phyloP scores from a whole-genome alignment of 306 rosid genomes.

The Quercus ilex region DNA sequence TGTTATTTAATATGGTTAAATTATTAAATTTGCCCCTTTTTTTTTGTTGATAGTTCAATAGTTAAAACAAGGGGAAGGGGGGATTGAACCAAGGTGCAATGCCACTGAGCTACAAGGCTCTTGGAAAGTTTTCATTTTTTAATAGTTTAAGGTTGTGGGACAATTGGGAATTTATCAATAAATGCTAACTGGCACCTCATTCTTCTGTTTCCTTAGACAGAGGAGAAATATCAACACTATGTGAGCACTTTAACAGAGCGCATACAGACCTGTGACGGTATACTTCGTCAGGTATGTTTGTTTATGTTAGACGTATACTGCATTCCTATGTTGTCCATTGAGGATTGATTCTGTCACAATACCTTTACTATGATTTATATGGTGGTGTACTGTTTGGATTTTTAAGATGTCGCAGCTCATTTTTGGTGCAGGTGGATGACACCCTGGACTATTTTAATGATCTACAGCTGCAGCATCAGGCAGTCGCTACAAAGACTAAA shows the following conservation, averaged over 20 bases:
- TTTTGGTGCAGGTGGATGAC: conserved; percentile 72
- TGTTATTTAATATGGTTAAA: no score
- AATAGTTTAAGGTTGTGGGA: no score
- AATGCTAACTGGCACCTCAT: conserved; percentile 12
- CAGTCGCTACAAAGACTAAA: conserved; percentile 94
- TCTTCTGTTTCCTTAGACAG: conserved; percentile 55
- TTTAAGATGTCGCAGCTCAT: conserved; percentile 14
- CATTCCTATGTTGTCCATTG: neutral
- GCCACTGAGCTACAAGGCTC: no score
- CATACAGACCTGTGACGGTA: conserved; percentile 84
- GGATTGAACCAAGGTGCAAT: no score
- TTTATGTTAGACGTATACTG: neutral
- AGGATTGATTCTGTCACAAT: neutral
- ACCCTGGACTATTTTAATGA: conserved; percentile 78
- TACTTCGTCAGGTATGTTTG: conserved; percentile 66
- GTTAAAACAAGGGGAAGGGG: no score
- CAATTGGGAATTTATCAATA: neutral
- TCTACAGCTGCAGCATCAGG: conserved; percentile 88
- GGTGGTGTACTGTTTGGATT: conserved; percentile 8
- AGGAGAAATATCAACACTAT: conserved; percentile 93
- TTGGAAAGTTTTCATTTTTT: no score
- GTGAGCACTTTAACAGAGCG: conserved; percentile 82
- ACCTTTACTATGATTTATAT: neutral
- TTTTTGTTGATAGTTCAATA: no score
- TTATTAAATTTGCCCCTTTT: no score